Base-by-base conservation (phyloP, 768 basidiomycete genomes). In the Trametes elegans region DNA sequence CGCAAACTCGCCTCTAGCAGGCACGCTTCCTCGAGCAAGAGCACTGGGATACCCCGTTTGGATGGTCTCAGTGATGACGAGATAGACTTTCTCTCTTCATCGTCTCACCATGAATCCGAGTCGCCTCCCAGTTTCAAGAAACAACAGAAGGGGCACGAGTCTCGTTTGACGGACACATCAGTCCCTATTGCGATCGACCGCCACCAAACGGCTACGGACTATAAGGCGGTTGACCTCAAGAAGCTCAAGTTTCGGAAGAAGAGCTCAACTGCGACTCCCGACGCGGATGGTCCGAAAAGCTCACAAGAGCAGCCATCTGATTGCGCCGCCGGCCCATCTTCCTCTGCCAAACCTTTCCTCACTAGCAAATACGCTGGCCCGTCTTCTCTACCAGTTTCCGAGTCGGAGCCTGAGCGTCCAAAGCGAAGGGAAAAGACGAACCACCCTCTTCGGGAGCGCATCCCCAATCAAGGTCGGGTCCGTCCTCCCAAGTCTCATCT, bases 231-330 rank as follows among this genome's bases (percentile, higher is more conserved):
- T 16, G 51, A 60, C 35, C 56, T 64, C 50, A 64, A 50, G 54
- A 63, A 62, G 53, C 56, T 58, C 19, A 63, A 60, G 59, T 59
- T 59, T 36, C 23, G 47, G 11, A 53, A 54, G 57, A 59, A 59
- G 36, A 50, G 43, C 36, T 49, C 57, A 7, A 34, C 39, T 1
- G 18, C 40, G 1, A 40, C 50, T 8, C 44, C 57, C 11, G 7
- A 31, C 14, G 26, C 39, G 8, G 36, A 5, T n/a, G 26, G 44
- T 16, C 38, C 50, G 7, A 19, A 34, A 2, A 19, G 2, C 13
- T 52, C 50, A 9, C 49, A 48, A 16, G 28, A 10, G n/a, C 10
- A 9, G 3, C 4, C n/a, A 18, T n/a, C 29, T 34, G 39, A 10
- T 21, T 2, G 43, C 21, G 38, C 7, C 13, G 43, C 44, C 14